Evolutionary conservation across 2,329 filamentous ascomycete genomes (phyloP), one percentile per base, ranked within the genome.

Genomic region (Hypoxylon sp.): DNA sequence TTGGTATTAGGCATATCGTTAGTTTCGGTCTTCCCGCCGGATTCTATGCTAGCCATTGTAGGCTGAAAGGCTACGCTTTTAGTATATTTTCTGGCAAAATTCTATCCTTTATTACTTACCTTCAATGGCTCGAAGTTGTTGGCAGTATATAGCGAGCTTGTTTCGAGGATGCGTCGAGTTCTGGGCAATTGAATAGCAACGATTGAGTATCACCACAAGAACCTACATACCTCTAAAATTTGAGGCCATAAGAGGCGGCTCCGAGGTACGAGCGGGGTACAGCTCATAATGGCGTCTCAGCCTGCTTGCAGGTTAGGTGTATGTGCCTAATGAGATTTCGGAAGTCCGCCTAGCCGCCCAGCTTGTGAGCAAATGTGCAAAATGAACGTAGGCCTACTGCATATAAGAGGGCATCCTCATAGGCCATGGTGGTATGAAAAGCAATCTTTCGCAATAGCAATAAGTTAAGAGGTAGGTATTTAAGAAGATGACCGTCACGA

Each of bases 251-350:
- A 35, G 14, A 37, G 1, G 35, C 10, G 3, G 35, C 35, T 11
- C 14, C 6, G n/a, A 51, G 30, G 13, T 37, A 53, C 3, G 22
- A 22, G 50, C 31, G 50, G 50, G 50, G 50, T 53, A 53, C 25
- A 25, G 4, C 25, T 25, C n/a, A 31, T 17, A 51, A 7, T 35
- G 31, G 50, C 31, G 50, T 20, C 50, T 22, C 50, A 53, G 50
- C 50, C 50, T 53, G 50, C 50, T 53, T 53, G 11, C 6, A 53
- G 17, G 10, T 20, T 25, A 25, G 4, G 25, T 25, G 25, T 37
- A 31, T 31, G 22, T 53, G 14, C 35, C 13, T 37, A 37, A 25
- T 37, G 6, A 53, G 31, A 6, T n/a, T 11, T 22, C 17, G 30
- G 30, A 53, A 37, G 37, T 35, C 13, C 17, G 31, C 31, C 50